Evolutionary conservation across 2,329 filamentous ascomycete genomes (phyloP), one percentile per base, ranked within the genome.

Genomic region (Venturia aucupariae): DNA sequence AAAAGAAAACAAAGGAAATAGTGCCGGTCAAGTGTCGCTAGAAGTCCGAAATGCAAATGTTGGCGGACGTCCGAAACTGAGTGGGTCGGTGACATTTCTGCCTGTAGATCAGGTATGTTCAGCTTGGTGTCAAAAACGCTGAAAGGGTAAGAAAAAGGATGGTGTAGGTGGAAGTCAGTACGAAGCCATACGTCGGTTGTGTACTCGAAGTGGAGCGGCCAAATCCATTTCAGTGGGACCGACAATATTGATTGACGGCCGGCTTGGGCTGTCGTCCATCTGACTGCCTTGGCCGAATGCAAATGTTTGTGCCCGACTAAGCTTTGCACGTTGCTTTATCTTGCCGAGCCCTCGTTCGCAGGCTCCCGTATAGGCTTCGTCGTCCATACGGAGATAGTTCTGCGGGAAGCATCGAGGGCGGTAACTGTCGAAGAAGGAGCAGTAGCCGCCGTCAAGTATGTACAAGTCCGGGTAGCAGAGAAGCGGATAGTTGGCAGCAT

Each of bases 381-480:
- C 90, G 68, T 87, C 89, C 94, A 99, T 99, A 76, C 94, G 92
- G 66, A 99, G 90, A 73, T 99, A 99, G 73, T 93, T 92, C 71
- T 96, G 92, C 27, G 94, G 94, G 71, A 87, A 94, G 81, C 94
- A 99, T 67, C 92, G 86, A 59, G 83, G 79, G 62, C 87, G 86
- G 75, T 96, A 86, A 68, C 90, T 82, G 30, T 84, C 80, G 75
- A 93, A 99, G 81, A 99, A 99, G 35, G 86, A 86, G 75, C 92
- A 96, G 79, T 99, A 99, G 54, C 94, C 94, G 66, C 94, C 94
- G 69, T 97, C 92, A 48, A 99, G 82, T 70, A 99, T 96, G 76
- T 99, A 99, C 68, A 97, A 87, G 75, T 99, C 94, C 2, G 94
- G 94, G 72, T 96, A 99, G n/a, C 88, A 92, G 66, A 99, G 85